Evolutionary conservation across 306 rosid genomes (phyloP).

Genomic region (Prunus campanulata): DNA sequence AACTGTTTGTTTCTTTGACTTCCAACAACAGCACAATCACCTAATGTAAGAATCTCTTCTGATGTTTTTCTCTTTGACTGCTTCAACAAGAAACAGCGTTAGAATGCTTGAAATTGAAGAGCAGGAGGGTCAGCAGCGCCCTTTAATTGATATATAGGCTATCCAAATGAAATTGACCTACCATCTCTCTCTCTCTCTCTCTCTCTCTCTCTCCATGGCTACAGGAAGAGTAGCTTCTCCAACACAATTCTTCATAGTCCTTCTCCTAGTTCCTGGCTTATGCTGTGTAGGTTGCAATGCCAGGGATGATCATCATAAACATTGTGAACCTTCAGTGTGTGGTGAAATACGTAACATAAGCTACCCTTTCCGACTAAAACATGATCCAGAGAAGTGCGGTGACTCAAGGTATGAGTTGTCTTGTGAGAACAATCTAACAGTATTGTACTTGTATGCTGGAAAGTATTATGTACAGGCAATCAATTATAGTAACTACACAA

Average conservation of each 20-base stretch:
- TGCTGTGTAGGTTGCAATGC: background rate
- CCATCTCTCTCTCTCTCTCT: background rate
- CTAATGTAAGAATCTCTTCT: too few species aligned
- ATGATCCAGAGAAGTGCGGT: background rate
- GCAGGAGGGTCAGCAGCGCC: too few species aligned
- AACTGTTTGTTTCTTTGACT: too few species aligned
- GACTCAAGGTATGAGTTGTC: background rate
- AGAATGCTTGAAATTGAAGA: too few species aligned
- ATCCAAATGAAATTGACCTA: too few species aligned
- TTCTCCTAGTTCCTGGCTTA: background rate
- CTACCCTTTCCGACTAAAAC: background rate
- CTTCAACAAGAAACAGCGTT: too few species aligned
- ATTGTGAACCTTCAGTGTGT: background rate
- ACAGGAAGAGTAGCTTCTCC: background rate
- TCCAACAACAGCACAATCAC: too few species aligned
- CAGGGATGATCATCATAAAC: background rate
- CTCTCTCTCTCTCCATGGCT: background rate
- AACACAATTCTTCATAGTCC: background rate
- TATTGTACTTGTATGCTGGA: background rate
- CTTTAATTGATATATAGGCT: too few species aligned
- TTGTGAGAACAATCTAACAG: background rate
- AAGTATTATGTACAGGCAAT: background rate
- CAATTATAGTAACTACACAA: conserved; percentile 18
- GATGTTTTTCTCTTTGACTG: too few species aligned
- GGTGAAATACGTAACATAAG: background rate